Base-by-base conservation (phyloP, 768 basidiomycete genomes). In the Hortiboletus campestris region DNA sequence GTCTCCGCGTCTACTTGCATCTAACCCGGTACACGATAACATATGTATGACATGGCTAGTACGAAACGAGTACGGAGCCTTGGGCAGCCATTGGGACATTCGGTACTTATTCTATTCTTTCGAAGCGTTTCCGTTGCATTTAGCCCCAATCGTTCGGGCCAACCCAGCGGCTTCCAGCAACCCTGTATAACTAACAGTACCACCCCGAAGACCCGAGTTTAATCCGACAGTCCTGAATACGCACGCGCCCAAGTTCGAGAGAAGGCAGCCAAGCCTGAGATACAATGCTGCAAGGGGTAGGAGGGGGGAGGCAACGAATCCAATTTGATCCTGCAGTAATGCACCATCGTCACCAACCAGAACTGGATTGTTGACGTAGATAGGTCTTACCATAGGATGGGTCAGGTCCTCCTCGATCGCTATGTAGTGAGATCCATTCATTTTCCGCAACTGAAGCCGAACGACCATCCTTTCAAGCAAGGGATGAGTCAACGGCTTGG, bases 331-430 rank as follows among this genome's bases (percentile, higher is more conserved):
- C 67, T 69, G 29, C 19, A 45, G 40, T 22, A 7, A 42, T n/a
- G 41, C 6, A 20, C 13, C 32, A 35, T 38, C 19, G 19, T 67
- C 45, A 57, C 17, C 28, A 20, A 25, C 20, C 32, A 4, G 36
- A 44, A 38, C 32, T 32, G 6, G 31, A 36, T 12, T 2, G 16
- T 9, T 29, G 25, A 41, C 17, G 32, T 13, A 11, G 17, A 36
- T 4, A 16, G 4, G 40, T 28, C 59, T 19, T 53, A 79, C 83
- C 55, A 81, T 80, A 3, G 84, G 76, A 60, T 82, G 81, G 57
- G 80, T 81, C 52, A 83, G 79, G 62, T 85, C 83, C 60, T 87
- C 84, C 59, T 88, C 84, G 49, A 72, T 66, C 1, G 70, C 60
- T 45, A 88, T 85, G 46, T 78, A 76, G 61, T 76, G 75, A 3